Conservation (phyloP, 75 land plant species). For the Pinus taeda region DNA sequence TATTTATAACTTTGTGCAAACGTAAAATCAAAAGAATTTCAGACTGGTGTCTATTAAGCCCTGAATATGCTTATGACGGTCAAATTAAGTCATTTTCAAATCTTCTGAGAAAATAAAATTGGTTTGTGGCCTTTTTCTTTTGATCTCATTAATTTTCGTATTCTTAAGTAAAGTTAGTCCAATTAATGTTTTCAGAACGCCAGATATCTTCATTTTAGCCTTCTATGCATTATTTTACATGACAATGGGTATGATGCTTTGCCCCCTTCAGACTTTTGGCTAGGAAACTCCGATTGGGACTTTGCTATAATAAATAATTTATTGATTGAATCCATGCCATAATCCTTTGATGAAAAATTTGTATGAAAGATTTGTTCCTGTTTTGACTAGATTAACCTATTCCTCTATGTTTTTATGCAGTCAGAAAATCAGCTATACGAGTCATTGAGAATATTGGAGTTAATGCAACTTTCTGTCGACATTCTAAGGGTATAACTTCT, state of each 20-base stretch:
- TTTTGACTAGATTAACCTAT: no score
- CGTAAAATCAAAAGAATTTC: no score
- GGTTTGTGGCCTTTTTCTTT: neutral
- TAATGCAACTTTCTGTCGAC: conserved; percentile 55
- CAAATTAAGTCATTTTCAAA: neutral
- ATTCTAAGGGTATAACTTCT: conserved; percentile 38
- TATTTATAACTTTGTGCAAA: no score
- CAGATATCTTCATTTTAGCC: neutral
- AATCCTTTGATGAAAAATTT: neutral
- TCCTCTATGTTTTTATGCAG: conserved; percentile 21
- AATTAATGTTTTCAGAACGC: neutral
- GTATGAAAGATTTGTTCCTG: no score
- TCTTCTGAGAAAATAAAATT: neutral
- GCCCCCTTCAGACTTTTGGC: no score
- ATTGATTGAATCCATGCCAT: conserved; percentile 5
- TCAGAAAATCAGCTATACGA: conserved; percentile 46
- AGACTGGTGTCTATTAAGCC: neutral
- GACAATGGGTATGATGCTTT: neutral
- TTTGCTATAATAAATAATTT: neutral
- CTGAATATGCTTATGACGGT: neutral
- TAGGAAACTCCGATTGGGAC: neutral
- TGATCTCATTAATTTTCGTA: neutral
- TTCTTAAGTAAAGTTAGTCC: neutral
- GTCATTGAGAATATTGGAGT: conserved; percentile 49
- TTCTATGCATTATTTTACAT: neutral